phyloP scores from a whole-genome alignment of 176 grass and related monocot genomes.

The Olyra latifolia region DNA sequence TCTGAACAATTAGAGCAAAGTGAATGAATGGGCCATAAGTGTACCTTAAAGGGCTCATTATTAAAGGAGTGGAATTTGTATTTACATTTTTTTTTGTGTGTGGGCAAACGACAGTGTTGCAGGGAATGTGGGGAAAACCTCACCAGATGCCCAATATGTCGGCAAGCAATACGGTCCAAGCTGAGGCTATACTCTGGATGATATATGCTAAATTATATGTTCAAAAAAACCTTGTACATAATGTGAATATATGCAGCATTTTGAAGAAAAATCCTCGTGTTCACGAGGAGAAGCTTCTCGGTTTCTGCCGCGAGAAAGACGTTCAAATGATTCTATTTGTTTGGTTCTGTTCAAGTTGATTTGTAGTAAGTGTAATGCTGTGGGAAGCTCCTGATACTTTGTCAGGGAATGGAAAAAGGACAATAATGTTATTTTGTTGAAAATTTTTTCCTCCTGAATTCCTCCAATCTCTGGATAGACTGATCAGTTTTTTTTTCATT shows the following conservation, averaged over 20 bases:
- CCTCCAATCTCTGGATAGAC: no score
- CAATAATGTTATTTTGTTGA: no score
- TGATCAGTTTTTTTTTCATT: no score
- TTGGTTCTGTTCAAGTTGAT: not conserved
- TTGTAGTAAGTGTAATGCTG: not conserved
- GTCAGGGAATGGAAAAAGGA: no score
- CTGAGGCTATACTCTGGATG: slow-evolving; percentile 80
- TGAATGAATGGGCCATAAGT: no score
- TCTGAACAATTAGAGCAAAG: no score
- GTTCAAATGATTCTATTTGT: not conserved
- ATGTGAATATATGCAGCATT: not conserved
- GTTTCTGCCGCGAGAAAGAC: not conserved
- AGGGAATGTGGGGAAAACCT: slow-evolving; percentile 83
- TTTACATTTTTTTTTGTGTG: not conserved
- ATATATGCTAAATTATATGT: not conserved
- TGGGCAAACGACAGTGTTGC: slow-evolving; percentile 70
- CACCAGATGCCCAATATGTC: slow-evolving; percentile 84
- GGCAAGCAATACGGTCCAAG: slow-evolving; percentile 60
- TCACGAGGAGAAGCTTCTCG: not conserved
- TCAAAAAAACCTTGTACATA: not conserved
- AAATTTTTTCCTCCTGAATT: no score
- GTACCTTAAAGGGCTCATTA: no score
- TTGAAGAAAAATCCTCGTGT: not conserved
- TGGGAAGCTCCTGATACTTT: not conserved
- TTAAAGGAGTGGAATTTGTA: not conserved